Base-by-base conservation (phyloP, 306 rosid species). In the Dicorynia guianensis region DNA sequence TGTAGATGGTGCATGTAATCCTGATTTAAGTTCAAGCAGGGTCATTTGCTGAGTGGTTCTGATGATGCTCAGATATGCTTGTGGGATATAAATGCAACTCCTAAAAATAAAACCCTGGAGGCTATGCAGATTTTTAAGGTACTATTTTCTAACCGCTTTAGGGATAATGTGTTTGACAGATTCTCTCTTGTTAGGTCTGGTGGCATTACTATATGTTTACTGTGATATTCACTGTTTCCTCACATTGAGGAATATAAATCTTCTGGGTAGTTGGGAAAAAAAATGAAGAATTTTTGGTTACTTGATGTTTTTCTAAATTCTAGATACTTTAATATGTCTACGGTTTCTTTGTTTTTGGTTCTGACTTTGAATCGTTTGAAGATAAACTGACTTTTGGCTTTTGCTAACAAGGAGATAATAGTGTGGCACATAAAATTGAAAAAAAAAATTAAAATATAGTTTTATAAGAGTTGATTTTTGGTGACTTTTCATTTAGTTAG, bases 21-120 rank as follows among this genome's bases (percentile, higher is more conserved):
- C 98, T 48, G 99, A 96, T 79, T 80, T 96, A 55, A 81, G 79
- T 96, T 96, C 79, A 96, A 96, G 81, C 78, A 86, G 83, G 98
- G 99, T 5, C 97, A 90, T 85, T 84, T 96, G 67, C 85, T 96
- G 63, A 96, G 99, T 73, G 99, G 99, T 59, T 96, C 99, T 68
- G 99, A 96, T 77, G 99, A 96, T 89, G 98, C 99, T 49, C 99
- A 96, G 76, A 96, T 96, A 80, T 96, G 99, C 79, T 76, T 96
- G 80, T 96, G 99, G 99, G 99, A 96, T 83, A 89, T 92, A 61
- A 96, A 90, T 78, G 90, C 83, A 0, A 85, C 86, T 64, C 90
- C 98, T 10, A 92, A 96, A 72, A 90, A 89, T 85, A 86, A 84
- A 70, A 72, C 91, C 50, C 86, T 96, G 1, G 99, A 96, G 15